Evolutionary conservation across 1,284 basidiomycete genomes (phyloP).

Genomic region (Leccinum pachyderme): DNA sequence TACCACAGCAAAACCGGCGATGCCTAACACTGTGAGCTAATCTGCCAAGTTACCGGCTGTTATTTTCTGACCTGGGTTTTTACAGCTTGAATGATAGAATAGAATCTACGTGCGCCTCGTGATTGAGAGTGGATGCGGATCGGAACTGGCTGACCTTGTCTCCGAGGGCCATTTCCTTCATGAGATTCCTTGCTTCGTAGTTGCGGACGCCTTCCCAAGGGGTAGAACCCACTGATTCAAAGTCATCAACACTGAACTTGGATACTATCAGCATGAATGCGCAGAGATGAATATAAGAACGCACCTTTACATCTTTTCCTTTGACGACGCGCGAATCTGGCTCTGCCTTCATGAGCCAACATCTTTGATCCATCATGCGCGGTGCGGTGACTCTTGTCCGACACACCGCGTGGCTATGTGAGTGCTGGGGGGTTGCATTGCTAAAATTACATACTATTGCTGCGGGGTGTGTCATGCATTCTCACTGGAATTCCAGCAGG

Average conservation of each 20-base stretch:
- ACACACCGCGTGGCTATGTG: background rate
- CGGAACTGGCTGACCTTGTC: constrained; percentile 59
- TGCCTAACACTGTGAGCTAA: constrained; percentile 48
- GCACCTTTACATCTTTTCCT: constrained; percentile 86
- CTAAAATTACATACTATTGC: background rate
- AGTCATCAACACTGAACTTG: constrained; percentile 90
- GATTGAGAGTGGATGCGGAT: constrained; percentile 6
- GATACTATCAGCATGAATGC: background rate
- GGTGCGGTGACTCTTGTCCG: background rate
- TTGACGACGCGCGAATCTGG: constrained; percentile 86
- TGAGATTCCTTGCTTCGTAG: constrained; percentile 88
- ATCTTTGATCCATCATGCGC: constrained; percentile 18
- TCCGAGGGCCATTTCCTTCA: constrained; percentile 87
- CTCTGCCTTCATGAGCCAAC: constrained; percentile 92
- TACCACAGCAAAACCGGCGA: constrained; percentile 83
- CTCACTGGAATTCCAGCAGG: background rate
- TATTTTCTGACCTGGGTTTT: constrained; percentile 65
- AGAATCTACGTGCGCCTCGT: constrained; percentile 45
- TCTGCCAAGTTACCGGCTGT: background rate
- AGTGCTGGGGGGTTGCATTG: no score
- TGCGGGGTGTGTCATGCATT: background rate
- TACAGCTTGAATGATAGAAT: constrained; percentile 94
- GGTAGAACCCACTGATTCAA: constrained; percentile 71
- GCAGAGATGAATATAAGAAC: constrained; percentile 9
- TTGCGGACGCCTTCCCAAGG: constrained; percentile 93